Evolutionary conservation across 1,139 yeast genomes (phyloP).

Genomic region (Spencermartinsiella ligniputridi): DNA sequence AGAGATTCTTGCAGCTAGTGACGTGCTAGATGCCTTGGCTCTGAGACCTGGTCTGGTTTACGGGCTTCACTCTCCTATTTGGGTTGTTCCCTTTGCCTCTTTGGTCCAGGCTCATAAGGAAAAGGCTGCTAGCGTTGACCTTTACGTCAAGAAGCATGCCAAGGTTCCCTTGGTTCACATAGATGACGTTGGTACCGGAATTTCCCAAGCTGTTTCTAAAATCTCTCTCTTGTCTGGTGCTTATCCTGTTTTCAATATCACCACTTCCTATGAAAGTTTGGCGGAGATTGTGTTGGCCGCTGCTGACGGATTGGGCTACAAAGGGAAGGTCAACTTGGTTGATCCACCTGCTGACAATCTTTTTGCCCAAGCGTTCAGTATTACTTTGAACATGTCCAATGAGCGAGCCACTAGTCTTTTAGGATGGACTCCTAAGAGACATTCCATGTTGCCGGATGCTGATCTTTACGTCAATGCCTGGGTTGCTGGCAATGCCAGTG

Average conservation of each 20-base stretch:
- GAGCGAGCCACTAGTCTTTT: conserved; percentile 6
- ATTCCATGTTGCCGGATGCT: conserved; percentile 10
- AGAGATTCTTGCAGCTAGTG: conserved; percentile 5
- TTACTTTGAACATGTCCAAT: conserved; percentile 8
- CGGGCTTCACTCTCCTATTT: conserved; percentile 12
- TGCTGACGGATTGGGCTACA: conserved; percentile 1
- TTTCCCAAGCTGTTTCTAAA: conserved; percentile 2
- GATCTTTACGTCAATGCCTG: conserved; percentile 12
- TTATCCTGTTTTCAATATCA: conserved; percentile 11
- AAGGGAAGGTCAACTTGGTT: conserved; percentile 7
- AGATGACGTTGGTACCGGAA: conserved; percentile 10
- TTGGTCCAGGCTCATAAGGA: conserved; percentile 3
- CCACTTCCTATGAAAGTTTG: conserved; percentile 8
- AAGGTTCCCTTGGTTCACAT: conserved; percentile 9
- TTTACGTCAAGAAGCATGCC: conserved; percentile 7
- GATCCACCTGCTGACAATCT: conserved; percentile 6
- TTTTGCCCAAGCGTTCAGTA: conserved; percentile 10
- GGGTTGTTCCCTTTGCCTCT: conserved; percentile 11
- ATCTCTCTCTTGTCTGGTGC: neutral
- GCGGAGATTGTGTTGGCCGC: neutral
- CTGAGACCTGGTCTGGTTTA: conserved; percentile 14
- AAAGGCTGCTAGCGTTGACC: neutral
- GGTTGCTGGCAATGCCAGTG: conserved; percentile 6
- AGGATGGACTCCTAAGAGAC: conserved; percentile 10
- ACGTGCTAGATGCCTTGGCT: conserved; percentile 9